These are phyloP conservation scores for Neurospora sp. DNA, from an alignment of 2,329 filamentous ascomycete genomes.

Conservation along the genomic window DNA sequence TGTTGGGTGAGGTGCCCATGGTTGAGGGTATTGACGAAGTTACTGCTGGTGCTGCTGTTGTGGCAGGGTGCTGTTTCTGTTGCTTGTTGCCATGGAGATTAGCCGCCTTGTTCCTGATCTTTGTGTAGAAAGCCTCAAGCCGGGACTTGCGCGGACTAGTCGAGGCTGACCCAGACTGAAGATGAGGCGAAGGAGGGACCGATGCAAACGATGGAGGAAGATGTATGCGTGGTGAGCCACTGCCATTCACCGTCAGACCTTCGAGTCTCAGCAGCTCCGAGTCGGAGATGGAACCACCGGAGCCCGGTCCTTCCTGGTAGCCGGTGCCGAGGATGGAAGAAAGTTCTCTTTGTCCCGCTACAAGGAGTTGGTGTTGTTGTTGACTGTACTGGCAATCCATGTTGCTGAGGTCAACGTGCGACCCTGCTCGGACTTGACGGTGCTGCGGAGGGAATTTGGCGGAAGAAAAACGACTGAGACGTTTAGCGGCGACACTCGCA, in stretches of 20 bases:
- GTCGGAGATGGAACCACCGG: slow-evolving; percentile 21
- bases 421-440: neutral
- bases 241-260: slow-evolving; percentile 20
- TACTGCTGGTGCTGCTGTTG: neutral
- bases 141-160: slow-evolving; percentile 19
- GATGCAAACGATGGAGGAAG: slow-evolving; percentile 11
- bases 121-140: slow-evolving; percentile 22
- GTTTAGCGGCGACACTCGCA: neutral
- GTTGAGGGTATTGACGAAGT: slow-evolving; percentile 9
- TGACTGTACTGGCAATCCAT: neutral
- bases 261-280: slow-evolving; percentile 24
- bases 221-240: slow-evolving; percentile 16
- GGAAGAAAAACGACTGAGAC: neutral
- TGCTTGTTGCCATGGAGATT: slow-evolving; percentile 7
- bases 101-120: slow-evolving; percentile 21
- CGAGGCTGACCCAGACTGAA: slow-evolving; percentile 5
- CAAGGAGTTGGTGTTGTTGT: neutral
- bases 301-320: slow-evolving; percentile 6
- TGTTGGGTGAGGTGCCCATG: slow-evolving; percentile 8
- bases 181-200: slow-evolving; percentile 13
- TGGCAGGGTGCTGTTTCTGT: slow-evolving; percentile 3
- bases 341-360: neutral
- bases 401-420: neutral
- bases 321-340: neutral
- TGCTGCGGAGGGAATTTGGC: neutral